Evolutionary conservation across 768 basidiomycete genomes (phyloP), one percentile per base, ranked within the genome.

Genomic region (Clavaria fumosa): DNA sequence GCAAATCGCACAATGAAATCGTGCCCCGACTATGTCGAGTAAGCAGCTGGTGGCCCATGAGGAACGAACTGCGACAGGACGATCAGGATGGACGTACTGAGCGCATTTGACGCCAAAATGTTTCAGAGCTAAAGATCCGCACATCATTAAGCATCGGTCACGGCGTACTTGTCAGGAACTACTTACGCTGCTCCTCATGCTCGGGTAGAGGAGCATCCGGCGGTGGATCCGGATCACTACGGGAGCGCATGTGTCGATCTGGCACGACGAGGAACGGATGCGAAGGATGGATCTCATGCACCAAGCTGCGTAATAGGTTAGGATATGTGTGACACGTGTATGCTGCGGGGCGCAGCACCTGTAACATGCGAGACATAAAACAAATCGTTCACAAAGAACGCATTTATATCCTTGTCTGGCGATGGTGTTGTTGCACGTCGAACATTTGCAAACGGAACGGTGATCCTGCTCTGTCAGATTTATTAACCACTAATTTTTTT

Each of bases 1-100:
- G 52, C 91, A 96, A 15, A 85, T 75, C 7, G 84, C 83, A 49
- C 91, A 96, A 49, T 89, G 91, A 57, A 89, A 95, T 3, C 85
- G 71, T 11, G 89, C 85, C 12, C 91, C 91, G 18, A 91, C 70
- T 44, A 96, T 91, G 45, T 89, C 86, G 45, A 78, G 75, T 41
- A 82, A 59, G 52, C 90, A 96, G 47, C 90, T 90, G 47, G 14
- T 34, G 33, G 31, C 23, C 5, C 22, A 38, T 30, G 6, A 38
- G 42, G 24, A 40, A 36, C 23, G n/a, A 27, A 37, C n/a, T 30
- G 39, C 23, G 14, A 20, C 31, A 18, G 35, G 9, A 28, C 18
- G 31, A 31, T 21, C 11, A 6, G 41, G 17, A 9, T 26, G 35
- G 3, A 65, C 84, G 50, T 58, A 90, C 86, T 91, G 83, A 44